Evolutionary conservation across 176 grass and related monocot genomes (phyloP), one percentile per base, ranked within the genome.

Genomic region (Oryza meyeriana): DNA sequence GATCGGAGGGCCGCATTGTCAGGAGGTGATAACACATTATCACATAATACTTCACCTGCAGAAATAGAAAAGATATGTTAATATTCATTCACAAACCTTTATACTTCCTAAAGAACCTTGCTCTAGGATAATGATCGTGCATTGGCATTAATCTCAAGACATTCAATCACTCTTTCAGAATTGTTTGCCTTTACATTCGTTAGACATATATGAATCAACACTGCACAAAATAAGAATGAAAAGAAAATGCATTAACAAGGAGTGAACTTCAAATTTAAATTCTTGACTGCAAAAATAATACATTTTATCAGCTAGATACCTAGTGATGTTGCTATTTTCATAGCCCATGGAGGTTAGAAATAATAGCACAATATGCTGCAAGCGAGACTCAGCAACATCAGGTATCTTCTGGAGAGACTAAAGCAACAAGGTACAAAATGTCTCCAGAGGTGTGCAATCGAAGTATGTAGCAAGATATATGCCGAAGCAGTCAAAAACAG

Each of bases 91-190:
- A 28, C 81, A 71, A 87, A 98, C 90, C 95, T 98, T 91, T 86
- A 69, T 85, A 98, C 82, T 87, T 94, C 88, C 79, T 86, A 84
- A 77, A 98, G 87, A 86, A 85, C 81, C 55, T 80, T 83, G 87
- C 92, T 93, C 25, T 80, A 80, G 72, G 89, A 94, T 74, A 98
- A 93, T 20, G 95, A 98, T 68, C 84, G 70, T 74, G 95, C 90
- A 98, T 94, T 93, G 27, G 86, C 92, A 94, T 94, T 79, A 77
- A 77, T 84, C 75, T 85, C 36, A 98, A 77, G 75, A 98, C 45
- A 59, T 91, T 94, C 86, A 98, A 69, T 92, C 95, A 98, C 86
- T 98, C 95, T 88, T 91, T 94, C 27, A 98, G 90, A 87, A 94
- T n/a, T 91, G 90, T 75, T 87, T 91, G 52, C 90, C 88, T 85